Base-by-base conservation (phyloP, 306 rosid genomes). In the Casuarina glauca region DNA sequence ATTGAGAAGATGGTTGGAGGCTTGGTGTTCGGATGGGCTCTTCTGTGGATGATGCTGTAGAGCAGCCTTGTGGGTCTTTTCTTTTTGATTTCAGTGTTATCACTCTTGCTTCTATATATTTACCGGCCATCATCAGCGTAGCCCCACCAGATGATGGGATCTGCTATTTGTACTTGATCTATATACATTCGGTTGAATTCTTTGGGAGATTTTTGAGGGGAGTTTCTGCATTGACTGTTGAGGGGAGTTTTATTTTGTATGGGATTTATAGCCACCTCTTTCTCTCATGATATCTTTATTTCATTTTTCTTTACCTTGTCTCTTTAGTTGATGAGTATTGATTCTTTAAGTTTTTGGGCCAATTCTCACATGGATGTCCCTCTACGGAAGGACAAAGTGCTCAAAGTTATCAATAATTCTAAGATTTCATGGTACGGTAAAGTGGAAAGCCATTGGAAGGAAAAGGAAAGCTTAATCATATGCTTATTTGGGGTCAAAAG, bases 111-210 rank as follows among this genome's bases (percentile, higher is more conserved):
- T 61, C 62, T 46, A 73, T 82, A 71, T 84, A 81, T 57, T 63
- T 80, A 74, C 72, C 78, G 71, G 79, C 72, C 75, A 63, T 75
- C 62, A 78, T 73, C 60, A 10, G 9, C 9, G 45, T 74, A 83
- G 85, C 82, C 78, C 72, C 50, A 54, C 63, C 79, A 73, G 73
- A 32, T 13, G 44, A 74, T 84, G 87, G 87, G 86, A 78, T 15
- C 75, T 72, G 36, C 55, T 74, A 78, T 72, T 13, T 81, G 78
- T 84, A 78, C 79, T 77, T 83, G 81, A 78, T 26, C 80, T 74
- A 79, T 68, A 79, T 74, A 82, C 83, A 79, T 75, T 88, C 45
- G 81, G 81, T 88, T 85, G 90, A 83, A 91, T 91, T 91, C 94
- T 91, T 88, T 88, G 86, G 82, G 82, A 82, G 82, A 84, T 69